These are phyloP conservation scores for Sporobolomyces roseus DNA, from an alignment of 768 basidiomycete genomes.

Conservation along the genomic window DNA sequence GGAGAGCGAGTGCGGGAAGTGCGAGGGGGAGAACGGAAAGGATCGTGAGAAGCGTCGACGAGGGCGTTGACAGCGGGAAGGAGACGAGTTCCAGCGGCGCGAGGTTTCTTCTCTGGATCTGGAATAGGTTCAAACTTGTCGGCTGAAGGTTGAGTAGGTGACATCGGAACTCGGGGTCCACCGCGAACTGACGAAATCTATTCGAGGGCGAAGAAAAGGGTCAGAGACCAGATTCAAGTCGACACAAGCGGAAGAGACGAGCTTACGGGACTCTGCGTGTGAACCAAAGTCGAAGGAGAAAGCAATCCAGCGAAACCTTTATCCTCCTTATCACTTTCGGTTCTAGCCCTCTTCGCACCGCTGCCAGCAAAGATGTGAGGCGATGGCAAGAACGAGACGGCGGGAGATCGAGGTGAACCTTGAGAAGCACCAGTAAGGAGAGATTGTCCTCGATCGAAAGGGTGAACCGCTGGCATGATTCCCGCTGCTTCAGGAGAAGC, in stretches of 20 bases:
- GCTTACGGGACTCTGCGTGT: conserved; percentile 40
- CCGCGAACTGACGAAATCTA: conserved; percentile 40
- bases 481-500: conserved; percentile 37
- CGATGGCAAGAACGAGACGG: conserved; percentile 25
- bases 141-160: conserved; percentile 25
- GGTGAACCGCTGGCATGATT: conserved; percentile 33
- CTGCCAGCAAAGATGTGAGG: conserved; percentile 20
- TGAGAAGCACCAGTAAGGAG: neutral
- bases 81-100: conserved; percentile 16
- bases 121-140: conserved; percentile 13
- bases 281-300: conserved; percentile 24
- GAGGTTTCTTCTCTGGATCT: conserved; percentile 31
- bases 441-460: conserved; percentile 10
- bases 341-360: conserved; percentile 7
- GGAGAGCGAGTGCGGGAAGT: conserved; percentile 24
- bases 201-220: neutral
- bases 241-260: neutral
- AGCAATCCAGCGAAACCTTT: conserved; percentile 15
- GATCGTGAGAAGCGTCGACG: conserved; percentile 29
- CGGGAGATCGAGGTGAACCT: neutral
- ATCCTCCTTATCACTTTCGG: conserved; percentile 34
- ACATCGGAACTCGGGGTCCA: conserved; percentile 33
- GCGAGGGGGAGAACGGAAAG: conserved; percentile 35
- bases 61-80: conserved; percentile 39
- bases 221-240: neutral